Evolutionary conservation across 2,329 filamentous ascomycete genomes (phyloP).

Genomic region (Rachicladosporium sp.): DNA sequence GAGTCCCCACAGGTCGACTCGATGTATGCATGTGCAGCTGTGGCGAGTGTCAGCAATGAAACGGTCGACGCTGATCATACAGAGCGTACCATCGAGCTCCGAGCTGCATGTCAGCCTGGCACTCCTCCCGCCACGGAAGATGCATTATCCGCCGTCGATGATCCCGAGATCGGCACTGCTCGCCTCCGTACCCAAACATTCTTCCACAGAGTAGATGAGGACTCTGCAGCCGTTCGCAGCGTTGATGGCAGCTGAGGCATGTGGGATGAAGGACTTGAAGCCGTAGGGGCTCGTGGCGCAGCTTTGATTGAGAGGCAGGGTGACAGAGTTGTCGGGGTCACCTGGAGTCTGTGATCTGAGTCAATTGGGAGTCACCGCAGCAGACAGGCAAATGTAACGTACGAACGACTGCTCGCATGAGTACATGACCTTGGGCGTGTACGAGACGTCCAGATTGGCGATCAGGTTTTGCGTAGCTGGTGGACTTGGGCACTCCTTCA

Average conservation of each 20-base stretch:
- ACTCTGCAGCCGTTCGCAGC: constrained; percentile 3
- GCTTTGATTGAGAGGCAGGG: constrained; percentile 5
- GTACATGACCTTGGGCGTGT: constrained; percentile 7
- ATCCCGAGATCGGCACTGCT: constrained; percentile 1
- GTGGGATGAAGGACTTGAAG: constrained; percentile 8
- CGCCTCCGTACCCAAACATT: constrained; percentile 3
- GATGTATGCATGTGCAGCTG: too few species aligned
- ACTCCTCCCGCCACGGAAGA: constrained; percentile 7
- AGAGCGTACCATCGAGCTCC: constrained; percentile 3
- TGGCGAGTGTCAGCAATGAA: too few species aligned
- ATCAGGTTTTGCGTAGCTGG: constrained; percentile 4
- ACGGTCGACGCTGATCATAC: too few species aligned
- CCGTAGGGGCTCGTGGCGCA: constrained; percentile 9
- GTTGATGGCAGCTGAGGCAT: not conserved
- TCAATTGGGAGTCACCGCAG: not conserved
- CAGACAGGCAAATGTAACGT: not conserved
- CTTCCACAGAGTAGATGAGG: constrained; percentile 4
- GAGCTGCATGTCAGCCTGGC: constrained; percentile 6
- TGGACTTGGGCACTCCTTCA: constrained; percentile 3
- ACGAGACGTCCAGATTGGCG: constrained; percentile 4
- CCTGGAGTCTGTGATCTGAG: not conserved
- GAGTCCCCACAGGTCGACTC: too few species aligned
- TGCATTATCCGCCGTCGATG: constrained; percentile 4
- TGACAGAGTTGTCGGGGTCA: constrained; percentile 1
- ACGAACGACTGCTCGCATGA: constrained; percentile 8